Base-by-base conservation (phyloP, 495 filamentous ascomycete species). In the Umbilicaria muhlenbergii region DNA sequence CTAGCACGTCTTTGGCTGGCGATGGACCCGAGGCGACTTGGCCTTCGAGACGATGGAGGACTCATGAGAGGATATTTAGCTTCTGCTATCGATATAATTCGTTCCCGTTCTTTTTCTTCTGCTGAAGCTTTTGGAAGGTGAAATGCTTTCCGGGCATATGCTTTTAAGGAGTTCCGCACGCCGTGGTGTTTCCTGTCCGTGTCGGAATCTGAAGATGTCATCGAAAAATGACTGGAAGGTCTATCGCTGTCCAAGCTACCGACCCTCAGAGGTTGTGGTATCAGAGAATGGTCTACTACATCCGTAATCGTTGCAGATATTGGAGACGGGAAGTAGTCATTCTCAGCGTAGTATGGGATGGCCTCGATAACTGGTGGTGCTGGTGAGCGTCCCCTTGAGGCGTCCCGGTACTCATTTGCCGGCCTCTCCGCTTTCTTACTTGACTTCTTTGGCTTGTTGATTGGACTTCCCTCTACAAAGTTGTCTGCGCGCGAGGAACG, bases 181-280 rank as follows among this genome's bases (percentile, higher is more conserved):
- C 34, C 42, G 15, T 43, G 37, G 15, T 36, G 41, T 11, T 32
- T 16, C 12, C 38, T 49, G 11, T 33, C 46, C 1, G 32, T 42
- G 3, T 44, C 53, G 4, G 51, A 51, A 16, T 44, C 36, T 34
- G 54, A 56, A 17, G 49, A 50, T 36, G 47, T 38, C 3, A 40
- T 42, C 12, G 50, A 55, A 48, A 50, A 39, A 28, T 47, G 35
- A 10, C 52, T 53, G 13, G 49, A 46, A 14, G 43, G 45, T 13
- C 40, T 16, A 34, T 45, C 33, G 11, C 45, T 44, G n/a, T 49
- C 40, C 3, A 32, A 32, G 6, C 34, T 24, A 18, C 38, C 43
- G 14, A 49, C 13, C 14, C 35, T 38, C 35, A 49, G 38, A 14
- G 50, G 42, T 12, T 28, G 21, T 17, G 47, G 50, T 18, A 46